These are phyloP conservation scores for Termitomyces sp. DNA, from an alignment of 1,284 basidiomycete species.

Conservation along the genomic window DNA sequence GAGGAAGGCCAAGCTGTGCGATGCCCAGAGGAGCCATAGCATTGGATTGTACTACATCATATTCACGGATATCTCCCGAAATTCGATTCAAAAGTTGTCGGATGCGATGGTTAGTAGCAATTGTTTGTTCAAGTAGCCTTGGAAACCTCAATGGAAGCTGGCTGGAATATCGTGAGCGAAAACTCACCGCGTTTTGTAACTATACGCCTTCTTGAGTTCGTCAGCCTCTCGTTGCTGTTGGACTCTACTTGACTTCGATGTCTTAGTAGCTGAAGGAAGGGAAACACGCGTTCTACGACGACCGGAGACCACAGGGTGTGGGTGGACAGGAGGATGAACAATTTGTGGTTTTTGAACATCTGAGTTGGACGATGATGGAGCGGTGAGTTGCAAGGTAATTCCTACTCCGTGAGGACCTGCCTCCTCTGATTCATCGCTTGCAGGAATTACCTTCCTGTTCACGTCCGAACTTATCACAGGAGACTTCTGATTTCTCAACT, in stretches of 20 bases:
- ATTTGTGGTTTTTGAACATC: conserved; percentile 1
- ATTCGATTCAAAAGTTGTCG: conserved; percentile 63
- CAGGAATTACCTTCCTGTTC: conserved; percentile 10
- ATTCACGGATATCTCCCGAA: conserved; percentile 55
- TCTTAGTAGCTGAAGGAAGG: conserved; percentile 23
- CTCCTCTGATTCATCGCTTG: conserved; percentile 10
- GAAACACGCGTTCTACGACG: conserved; percentile 28
- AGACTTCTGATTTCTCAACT: neutral
- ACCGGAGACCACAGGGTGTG: neutral
- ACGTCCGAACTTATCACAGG: conserved; percentile 1
- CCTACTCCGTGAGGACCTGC: conserved; percentile 1
- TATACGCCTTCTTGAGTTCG: conserved; percentile 58
- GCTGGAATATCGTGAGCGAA: neutral
- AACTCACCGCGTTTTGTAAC: conserved; percentile 52
- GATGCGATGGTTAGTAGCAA: conserved; percentile 56
- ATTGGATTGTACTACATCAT: conserved; percentile 49
- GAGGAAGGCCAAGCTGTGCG: conserved; percentile 44
- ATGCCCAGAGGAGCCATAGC: conserved; percentile 45
- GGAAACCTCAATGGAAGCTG: neutral
- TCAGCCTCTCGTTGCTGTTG: conserved; percentile 38
- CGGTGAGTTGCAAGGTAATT: conserved; percentile 12
- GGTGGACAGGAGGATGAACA: neutral
- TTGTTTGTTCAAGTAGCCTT: conserved; percentile 55
- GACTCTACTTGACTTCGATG: conserved; percentile 23
- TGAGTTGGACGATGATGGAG: conserved; percentile 8